Base-by-base conservation (phyloP, 1,139 yeast genomes). In the Hemisphaericaspora subhashii region DNA sequence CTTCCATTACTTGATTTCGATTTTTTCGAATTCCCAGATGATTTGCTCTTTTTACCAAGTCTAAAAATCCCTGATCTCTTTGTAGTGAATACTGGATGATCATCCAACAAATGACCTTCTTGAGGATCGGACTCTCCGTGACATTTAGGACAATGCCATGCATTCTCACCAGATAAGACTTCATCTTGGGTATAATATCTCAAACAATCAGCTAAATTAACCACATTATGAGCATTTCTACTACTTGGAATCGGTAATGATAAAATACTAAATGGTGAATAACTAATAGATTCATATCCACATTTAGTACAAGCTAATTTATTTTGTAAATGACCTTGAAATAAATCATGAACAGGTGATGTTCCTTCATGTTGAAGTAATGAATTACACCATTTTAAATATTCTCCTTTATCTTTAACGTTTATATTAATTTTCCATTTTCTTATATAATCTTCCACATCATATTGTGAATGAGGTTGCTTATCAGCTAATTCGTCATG, bases 141-240 rank as follows among this genome's bases (percentile, higher is more conserved):
- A 63, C 94, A 85, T 39, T 73, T 72, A 2, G 92, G 87, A 62
- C 94, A 85, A 45, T 77, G 72, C 94, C 94, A 85, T 7, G 86
- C 84, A 58, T 85, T 83, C 22, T 83, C 89, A 13, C 86, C 88
- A 9, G 78, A 73, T 38, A 85, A 60, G 1, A 81, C 59, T 57
- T 85, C 94, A 43, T 84, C 86, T 44, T 76, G 76, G 0, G 85
- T 81, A 55, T 80, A 84, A 55, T 81, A 74, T 33, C 75, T 68
- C 40, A 85, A 72, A 52, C 94, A 85, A 45, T 81, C 84, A 30
- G 79, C 77, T 36, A 81, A 57, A 37, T 74, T 68, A 14, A 72
- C 69, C 5, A 66, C 47, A 23, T 52, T 50, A 21, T 50, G 51
- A 12, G 37, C 39, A 27, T 48, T 43, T 12, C 50, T 46, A 25